phyloP scores from a whole-genome alignment of 2,329 filamentous ascomycete species.

The Calonectria leucothoes region DNA sequence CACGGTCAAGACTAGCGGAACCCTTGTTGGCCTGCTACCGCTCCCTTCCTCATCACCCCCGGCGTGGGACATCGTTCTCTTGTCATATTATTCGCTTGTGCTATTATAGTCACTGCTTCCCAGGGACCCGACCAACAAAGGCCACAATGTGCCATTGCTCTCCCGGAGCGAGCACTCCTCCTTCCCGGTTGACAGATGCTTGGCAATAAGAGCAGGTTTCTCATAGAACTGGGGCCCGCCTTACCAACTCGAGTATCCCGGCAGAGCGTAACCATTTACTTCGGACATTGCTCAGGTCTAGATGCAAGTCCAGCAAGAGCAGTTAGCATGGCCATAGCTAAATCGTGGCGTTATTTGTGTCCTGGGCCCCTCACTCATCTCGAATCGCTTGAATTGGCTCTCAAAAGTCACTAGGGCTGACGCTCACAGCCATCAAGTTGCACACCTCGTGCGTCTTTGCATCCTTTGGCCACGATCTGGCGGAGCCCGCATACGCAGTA shows the following conservation, averaged over 20 bases:
- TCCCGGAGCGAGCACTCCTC: conserved; percentile 24
- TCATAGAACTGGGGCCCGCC: conserved; percentile 21
- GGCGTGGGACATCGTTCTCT: conserved; percentile 32
- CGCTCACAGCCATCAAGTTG: conserved; percentile 2
- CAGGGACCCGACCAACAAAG: conserved; percentile 35
- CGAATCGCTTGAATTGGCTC: background rate
- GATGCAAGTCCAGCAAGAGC: conserved; percentile 14
- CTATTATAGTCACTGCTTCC: conserved; percentile 33
- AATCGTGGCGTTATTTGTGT: background rate
- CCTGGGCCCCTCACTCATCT: conserved; percentile 1
- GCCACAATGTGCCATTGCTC: conserved; percentile 28
- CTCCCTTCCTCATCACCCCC: conserved; percentile 28
- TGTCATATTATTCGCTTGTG: conserved; percentile 30
- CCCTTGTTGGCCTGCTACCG: conserved; percentile 21
- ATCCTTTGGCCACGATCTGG: conserved; percentile 8
- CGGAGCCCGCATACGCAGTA: conserved; percentile 6
- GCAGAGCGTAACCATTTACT: conserved; percentile 26
- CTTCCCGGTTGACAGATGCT: conserved; percentile 26
- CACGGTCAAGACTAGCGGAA: conserved; percentile 31
- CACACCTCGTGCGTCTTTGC: conserved; percentile 7
- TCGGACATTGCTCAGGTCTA: conserved; percentile 31
- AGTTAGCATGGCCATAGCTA: conserved; percentile 1
- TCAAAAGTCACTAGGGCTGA: conserved; percentile 21
- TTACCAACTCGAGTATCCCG: conserved; percentile 35
- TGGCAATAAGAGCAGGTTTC: conserved; percentile 15